Conservation (phyloP, 768 basidiomycete species). For the Pleurotus cornucopiae region DNA sequence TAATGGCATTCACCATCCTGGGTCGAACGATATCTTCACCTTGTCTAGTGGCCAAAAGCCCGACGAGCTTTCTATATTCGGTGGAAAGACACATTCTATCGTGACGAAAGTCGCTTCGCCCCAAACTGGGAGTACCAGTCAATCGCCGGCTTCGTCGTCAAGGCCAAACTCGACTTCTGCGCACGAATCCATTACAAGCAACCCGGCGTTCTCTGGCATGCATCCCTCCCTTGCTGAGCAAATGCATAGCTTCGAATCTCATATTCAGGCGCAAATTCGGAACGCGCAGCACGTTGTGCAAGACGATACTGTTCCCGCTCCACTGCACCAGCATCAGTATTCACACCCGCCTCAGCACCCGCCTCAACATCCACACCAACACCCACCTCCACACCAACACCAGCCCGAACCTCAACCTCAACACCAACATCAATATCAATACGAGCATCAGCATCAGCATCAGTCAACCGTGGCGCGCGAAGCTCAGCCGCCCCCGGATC, state of each 20-base stretch:
- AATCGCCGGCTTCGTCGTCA: constrained; percentile 16
- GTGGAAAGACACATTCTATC: constrained; percentile 68
- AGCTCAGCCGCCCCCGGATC: too few species aligned
- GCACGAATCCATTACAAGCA: constrained; percentile 25
- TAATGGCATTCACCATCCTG: constrained; percentile 37
- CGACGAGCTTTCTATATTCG: constrained; percentile 73
- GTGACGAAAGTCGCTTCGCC: constrained; percentile 35
- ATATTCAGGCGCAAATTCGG: constrained; percentile 46
- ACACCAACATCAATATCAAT: constrained; percentile 5
- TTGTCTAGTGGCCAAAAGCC: constrained; percentile 44
- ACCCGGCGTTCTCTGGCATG: constrained; percentile 40
- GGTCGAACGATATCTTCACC: constrained; percentile 56
- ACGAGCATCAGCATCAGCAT: too few species aligned
- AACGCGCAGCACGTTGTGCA: constrained; percentile 32
- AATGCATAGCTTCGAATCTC: constrained; percentile 51
- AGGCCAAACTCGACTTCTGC: constrained; percentile 15
- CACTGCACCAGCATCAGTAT: constrained; percentile 16
- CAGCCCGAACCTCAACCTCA: not conserved
- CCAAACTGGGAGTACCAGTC: constrained; percentile 6
- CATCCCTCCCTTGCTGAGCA: constrained; percentile 57
- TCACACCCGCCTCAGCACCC: constrained; percentile 14
- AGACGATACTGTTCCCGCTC: constrained; percentile 19
- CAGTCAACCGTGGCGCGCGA: too few species aligned
- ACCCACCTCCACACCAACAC: constrained; percentile 3
- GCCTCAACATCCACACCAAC: constrained; percentile 7